phyloP scores from a whole-genome alignment of 2,329 filamentous ascomycete genomes.

The Basipetospora sp. region DNA sequence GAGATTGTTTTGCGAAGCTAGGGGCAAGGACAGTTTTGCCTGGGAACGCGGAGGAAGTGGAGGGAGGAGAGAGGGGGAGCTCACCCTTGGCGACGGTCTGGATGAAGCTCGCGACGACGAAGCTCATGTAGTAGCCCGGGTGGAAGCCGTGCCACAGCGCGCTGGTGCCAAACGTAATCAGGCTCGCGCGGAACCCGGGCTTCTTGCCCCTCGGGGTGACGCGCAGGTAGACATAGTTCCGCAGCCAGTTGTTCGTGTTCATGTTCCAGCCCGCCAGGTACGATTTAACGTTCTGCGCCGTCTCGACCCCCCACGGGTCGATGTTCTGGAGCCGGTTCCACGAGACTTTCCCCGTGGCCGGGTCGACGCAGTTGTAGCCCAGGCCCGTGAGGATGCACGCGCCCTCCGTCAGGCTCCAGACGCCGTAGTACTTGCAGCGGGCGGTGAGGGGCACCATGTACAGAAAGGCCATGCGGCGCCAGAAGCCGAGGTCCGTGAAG shows the following conservation, averaged over 20 bases:
- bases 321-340: conserved; percentile 88
- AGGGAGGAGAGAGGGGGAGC: neutral
- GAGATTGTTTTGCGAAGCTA: too few relatives aligned
- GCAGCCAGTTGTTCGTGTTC: conserved; percentile 93
- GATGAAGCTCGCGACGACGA: conserved; percentile 76
- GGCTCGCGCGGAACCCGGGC: conserved; percentile 82
- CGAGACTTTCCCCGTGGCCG: conserved; percentile 65
- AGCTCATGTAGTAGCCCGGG: conserved; percentile 86
- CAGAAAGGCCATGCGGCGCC: conserved; percentile 60
- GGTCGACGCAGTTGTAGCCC: conserved; percentile 86
- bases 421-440: conserved; percentile 89
- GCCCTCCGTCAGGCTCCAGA: conserved; percentile 86
- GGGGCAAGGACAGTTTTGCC: too few relatives aligned
- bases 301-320: conserved; percentile 69
- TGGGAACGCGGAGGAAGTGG: too few relatives aligned
- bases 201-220: conserved; percentile 93
- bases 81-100: conserved; percentile 89
- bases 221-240: conserved; percentile 88
- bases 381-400: conserved; percentile 86
- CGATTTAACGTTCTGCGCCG: conserved; percentile 81
- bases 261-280: conserved; percentile 95
- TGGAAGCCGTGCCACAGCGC: conserved; percentile 98
- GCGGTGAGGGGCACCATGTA: conserved; percentile 72
- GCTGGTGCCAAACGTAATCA: conserved; percentile 87
- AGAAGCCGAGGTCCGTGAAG: conserved; percentile 53